Base-by-base conservation (phyloP, 140 eudicot genomes). In the Bidens hawaiensis region DNA sequence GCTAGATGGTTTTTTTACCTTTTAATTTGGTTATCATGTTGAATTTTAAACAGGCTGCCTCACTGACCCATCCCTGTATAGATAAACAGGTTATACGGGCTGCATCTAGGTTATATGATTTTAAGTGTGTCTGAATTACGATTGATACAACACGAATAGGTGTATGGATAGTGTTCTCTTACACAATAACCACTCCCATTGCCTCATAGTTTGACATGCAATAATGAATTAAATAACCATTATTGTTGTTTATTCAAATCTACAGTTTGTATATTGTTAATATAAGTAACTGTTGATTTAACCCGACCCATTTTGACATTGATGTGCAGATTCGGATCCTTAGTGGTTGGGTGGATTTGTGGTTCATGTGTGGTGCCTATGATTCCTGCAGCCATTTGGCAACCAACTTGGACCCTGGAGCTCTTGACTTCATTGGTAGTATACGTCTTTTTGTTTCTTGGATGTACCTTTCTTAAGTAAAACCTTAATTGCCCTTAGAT, bases 381-480 rank as follows among this genome's bases (percentile, higher is more conserved):
- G 50, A 76, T 90, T 56, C 97, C 96, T 9, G 43, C 95, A 31
- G 75, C 66, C 42, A 47, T 91, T 51, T 61, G 82, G 75, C 86
- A 77, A 6, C 85, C 95, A 45, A 82, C 85, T 1, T 91, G 98
- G 96, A 87, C 86, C 9, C 85, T 91, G 16, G 98, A 91, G 80
- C 96, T 91, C 64, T 68, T 87, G 41, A 87, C 95, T 26, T 84
- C 98, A 47, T 33, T 91, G 76, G 86, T 80, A 28, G 94, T 71
- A 49, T 91, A 72, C 61, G 24, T 87, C 49, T 91, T 74, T 76
- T 55, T 91, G 89, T 91, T 91, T 56, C 50, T 85, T 47, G 91
- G 85, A 28, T 91, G 98, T 68, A 91, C 95, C 82, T 91, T 91
- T 61, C 88, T 91, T 46, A 87, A 91, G 75, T 91, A 72, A 76